These are phyloP conservation scores for Globisporangium takayamanum DNA, from an alignment of 352 stramenopile species.

Conservation along the genomic window DNA sequence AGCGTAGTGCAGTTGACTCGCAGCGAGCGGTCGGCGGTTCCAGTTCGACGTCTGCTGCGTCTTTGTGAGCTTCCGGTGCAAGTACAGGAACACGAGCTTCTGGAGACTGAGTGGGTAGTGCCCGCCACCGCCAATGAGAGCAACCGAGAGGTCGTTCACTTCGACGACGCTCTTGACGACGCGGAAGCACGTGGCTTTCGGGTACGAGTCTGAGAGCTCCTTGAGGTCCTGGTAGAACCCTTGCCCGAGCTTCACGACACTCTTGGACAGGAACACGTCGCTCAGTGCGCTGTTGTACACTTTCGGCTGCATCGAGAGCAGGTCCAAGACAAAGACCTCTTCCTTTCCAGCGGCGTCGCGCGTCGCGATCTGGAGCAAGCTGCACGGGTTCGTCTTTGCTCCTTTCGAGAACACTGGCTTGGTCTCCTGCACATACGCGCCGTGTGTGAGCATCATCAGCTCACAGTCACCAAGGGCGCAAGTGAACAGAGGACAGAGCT, in stretches of 20 bases:
- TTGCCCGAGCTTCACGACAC: constrained; percentile 62
- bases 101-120: constrained; percentile 64
- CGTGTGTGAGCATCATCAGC: no score
- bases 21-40: constrained; percentile 51
- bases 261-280: constrained; percentile 55
- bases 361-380: constrained; percentile 60
- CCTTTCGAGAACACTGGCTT: constrained; percentile 44
- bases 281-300: constrained; percentile 57
- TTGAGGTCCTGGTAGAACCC: constrained; percentile 56
- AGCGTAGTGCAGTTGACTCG: constrained; percentile 60
- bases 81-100: constrained; percentile 71
- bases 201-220: constrained; percentile 55
- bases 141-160: constrained; percentile 69
- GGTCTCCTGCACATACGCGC: constrained; percentile 40
- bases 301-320: constrained; percentile 44
- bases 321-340: constrained; percentile 71
- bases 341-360: constrained; percentile 40
- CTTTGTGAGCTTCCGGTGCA: constrained; percentile 61
- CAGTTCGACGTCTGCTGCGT: constrained; percentile 80
- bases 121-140: constrained; percentile 26
- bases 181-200: constrained; percentile 57
- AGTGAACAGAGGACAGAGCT: neutral
- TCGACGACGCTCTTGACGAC: constrained; percentile 63
- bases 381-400: constrained; percentile 32
- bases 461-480: neutral